Conservation (phyloP, 2,329 filamentous ascomycete species). For the Ophiocordyceps camponoti-floridani region DNA sequence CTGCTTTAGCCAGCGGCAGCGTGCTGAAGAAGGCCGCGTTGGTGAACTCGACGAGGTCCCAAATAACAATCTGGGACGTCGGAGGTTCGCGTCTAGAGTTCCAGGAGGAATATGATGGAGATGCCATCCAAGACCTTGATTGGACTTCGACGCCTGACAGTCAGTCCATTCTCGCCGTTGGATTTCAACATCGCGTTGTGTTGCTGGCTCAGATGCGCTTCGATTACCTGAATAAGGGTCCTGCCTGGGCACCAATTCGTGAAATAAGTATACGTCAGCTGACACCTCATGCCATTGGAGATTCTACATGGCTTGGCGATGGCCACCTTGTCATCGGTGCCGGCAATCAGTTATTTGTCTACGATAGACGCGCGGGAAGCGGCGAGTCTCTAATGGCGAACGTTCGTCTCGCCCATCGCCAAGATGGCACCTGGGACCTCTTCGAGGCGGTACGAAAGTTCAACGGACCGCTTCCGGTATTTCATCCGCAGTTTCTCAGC, state of each 20-base stretch:
- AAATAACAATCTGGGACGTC: conserved; percentile 82
- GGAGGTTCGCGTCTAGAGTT: conserved; percentile 68
- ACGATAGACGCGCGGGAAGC: conserved; percentile 56
- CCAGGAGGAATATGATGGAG: conserved; percentile 55
- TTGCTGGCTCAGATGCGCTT: conserved; percentile 78
- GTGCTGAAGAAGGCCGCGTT: conserved; percentile 75
- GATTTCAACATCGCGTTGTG: conserved; percentile 71
- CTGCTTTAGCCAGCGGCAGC: conserved; percentile 67
- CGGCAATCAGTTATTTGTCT: conserved; percentile 79
- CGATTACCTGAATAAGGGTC: conserved; percentile 73
- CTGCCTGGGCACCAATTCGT: conserved; percentile 75
- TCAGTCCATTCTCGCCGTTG: conserved; percentile 81
- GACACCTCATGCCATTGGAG: conserved; percentile 79
- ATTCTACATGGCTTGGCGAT: conserved; percentile 78
- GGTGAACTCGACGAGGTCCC: conserved; percentile 54
- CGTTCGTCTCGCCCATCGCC: conserved; percentile 27
- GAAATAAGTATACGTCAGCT: conserved; percentile 67
- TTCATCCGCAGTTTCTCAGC: conserved; percentile 79
- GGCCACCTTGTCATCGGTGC: conserved; percentile 76
- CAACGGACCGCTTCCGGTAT: conserved; percentile 75
- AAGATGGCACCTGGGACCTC: conserved; percentile 42
- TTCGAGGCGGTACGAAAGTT: conserved; percentile 70
- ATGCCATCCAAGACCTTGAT: conserved; percentile 70
- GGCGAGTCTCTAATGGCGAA: conserved; percentile 39
- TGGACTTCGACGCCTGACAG: conserved; percentile 86